phyloP scores from a whole-genome alignment of 352 stramenopile species.

The Pythium aquatile region DNA sequence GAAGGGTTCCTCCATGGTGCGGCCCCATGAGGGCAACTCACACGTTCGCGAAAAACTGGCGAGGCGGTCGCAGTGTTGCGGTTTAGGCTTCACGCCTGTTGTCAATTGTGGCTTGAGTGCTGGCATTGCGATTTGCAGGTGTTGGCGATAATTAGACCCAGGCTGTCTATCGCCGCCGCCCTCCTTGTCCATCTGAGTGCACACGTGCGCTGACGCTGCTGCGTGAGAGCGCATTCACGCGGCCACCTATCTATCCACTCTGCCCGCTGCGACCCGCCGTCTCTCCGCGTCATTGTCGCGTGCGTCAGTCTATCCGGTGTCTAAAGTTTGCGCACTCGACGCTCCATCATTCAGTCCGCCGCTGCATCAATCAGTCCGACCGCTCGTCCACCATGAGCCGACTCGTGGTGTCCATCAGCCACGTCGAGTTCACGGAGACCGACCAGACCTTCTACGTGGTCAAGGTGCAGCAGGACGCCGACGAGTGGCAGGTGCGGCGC shows the following conservation, averaged over 20 bases:
- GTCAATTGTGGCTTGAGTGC: constrained; percentile 19
- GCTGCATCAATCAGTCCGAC: neutral
- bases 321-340: neutral
- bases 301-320: neutral
- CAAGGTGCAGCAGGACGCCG: constrained; percentile 67
- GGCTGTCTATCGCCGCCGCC: neutral
- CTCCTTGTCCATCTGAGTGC: neutral
- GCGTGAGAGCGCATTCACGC: neutral
- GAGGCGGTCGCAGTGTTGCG: neutral
- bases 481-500: constrained; percentile 70
- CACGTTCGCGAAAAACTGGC: constrained; percentile 5
- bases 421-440: constrained; percentile 74
- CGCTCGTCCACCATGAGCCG: constrained; percentile 47
- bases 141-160: neutral
- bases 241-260: neutral
- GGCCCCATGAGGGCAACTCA: neutral
- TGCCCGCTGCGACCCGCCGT: neutral
- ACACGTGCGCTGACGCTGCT: neutral
- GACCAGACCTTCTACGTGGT: constrained; percentile 74
- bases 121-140: neutral
- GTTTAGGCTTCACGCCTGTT: constrained; percentile 3
- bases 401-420: constrained; percentile 68
- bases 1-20: neutral
- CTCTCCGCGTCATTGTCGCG: neutral
- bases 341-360: neutral